phyloP scores from a whole-genome alignment of 352 stramenopile species.

The Saprolegnia parasitica region DNA sequence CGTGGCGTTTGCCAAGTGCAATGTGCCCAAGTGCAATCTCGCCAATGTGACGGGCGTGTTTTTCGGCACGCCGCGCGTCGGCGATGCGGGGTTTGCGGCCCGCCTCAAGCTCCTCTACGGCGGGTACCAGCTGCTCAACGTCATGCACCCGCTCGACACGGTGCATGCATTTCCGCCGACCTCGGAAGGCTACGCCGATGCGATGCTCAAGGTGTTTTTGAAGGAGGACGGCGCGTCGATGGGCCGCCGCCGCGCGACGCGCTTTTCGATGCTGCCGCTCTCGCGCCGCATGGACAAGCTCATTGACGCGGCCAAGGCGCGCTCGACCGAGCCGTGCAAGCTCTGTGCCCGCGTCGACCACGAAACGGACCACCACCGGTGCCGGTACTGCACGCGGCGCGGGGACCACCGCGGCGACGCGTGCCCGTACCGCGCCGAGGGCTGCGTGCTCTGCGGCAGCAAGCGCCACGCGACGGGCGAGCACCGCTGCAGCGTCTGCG shows the following conservation, averaged over 20 bases:
- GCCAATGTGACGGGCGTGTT: slow-evolving; percentile 76
- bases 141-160: slow-evolving; percentile 79
- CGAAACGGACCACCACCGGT: slow-evolving; percentile 65
- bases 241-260: slow-evolving; percentile 51
- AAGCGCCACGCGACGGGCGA: slow-evolving; percentile 73
- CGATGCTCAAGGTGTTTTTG: slow-evolving; percentile 81
- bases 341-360: slow-evolving; percentile 65
- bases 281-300: slow-evolving; percentile 71
- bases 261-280: slow-evolving; percentile 74
- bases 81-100: slow-evolving; percentile 72
- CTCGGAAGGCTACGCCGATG: slow-evolving; percentile 71
- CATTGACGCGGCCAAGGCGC: slow-evolving; percentile 60
- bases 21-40: not conserved
- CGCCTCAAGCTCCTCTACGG: slow-evolving; percentile 70
- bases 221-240: slow-evolving; percentile 64
- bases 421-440: slow-evolving; percentile 65
- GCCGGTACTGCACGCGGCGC: slow-evolving; percentile 75
- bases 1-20: not conserved
- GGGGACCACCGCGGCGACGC: slow-evolving; percentile 64
- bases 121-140: slow-evolving; percentile 69
- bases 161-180: slow-evolving; percentile 81
- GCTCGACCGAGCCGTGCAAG: slow-evolving; percentile 40
- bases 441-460: slow-evolving; percentile 66
- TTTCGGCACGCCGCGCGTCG: slow-evolving; percentile 75
- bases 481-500: slow-evolving; percentile 74